A percentile compares a stretch with the other conserved stretches of the same genome.
Conservation (phyloP, 192 early-diverging fungal genomes). For the Entomortierella beljakovae region DNA sequence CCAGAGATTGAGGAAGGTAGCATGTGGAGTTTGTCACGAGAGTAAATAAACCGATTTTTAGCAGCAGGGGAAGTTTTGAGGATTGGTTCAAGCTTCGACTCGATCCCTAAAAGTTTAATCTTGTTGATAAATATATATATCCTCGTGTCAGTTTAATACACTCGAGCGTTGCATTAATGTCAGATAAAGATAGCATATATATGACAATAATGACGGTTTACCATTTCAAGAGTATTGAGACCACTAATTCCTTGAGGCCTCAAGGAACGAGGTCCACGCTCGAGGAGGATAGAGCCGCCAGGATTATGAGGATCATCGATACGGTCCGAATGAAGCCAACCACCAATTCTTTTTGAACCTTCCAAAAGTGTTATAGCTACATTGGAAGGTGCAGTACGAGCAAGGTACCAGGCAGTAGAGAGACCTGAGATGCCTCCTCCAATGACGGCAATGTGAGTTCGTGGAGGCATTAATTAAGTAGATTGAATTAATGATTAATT, state of each 20-base stretch:
- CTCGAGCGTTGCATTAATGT: no score
- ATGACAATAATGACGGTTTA: constrained; percentile 21
- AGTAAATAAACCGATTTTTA: constrained; percentile 87
- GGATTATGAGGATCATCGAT: constrained; percentile 49
- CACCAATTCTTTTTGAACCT: constrained; percentile 75
- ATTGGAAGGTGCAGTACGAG: constrained; percentile 54
- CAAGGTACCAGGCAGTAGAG: constrained; percentile 83
- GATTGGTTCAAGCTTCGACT: constrained; percentile 66
- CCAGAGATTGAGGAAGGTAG: constrained; percentile 59
- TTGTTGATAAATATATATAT: no score
- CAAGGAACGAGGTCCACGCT: constrained; percentile 87
- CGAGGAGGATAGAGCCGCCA: constrained; percentile 67
- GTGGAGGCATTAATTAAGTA: constrained; percentile 33
- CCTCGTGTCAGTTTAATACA: no score
- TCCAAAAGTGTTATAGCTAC: constrained; percentile 82
- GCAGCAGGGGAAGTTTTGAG: constrained; percentile 77
- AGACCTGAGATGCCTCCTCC: constrained; percentile 95
- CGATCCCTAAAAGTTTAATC: constrained; percentile 74
- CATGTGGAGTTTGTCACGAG: constrained; percentile 73
- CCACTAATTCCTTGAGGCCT: constrained; percentile 78
- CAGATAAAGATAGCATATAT: not conserved
- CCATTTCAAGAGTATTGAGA: constrained; percentile 81
- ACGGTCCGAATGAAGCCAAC: constrained; percentile 85
- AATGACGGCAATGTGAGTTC: constrained; percentile 75
- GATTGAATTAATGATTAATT: not conserved